Percentiles rank a stretch among this genome's conserved stretches.
phyloP scores from a whole-genome alignment of 164 flowering plant genomes.

The Tetracentron sinense region DNA sequence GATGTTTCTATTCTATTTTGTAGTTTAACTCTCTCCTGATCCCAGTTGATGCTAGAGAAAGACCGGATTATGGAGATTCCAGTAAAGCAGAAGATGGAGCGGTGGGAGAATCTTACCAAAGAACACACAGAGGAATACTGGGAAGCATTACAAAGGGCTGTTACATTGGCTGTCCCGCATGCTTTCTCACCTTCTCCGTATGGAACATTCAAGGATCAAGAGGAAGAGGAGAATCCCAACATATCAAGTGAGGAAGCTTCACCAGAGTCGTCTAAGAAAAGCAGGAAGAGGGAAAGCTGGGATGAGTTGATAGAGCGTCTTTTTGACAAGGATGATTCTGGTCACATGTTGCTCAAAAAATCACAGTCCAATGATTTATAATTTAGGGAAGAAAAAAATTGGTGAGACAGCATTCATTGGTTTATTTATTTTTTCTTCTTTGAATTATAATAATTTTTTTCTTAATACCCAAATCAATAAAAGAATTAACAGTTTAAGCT shows the following conservation, averaged over 20 bases:
- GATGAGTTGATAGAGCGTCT: slow-evolving; percentile 65
- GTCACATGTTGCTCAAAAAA: not conserved
- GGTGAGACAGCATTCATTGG: no score
- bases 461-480: no score
- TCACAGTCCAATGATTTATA: no score
- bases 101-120: slow-evolving; percentile 53
- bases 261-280: slow-evolving; percentile 32
- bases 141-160: slow-evolving; percentile 81
- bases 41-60: slow-evolving; percentile 67
- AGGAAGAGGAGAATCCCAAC: not conserved
- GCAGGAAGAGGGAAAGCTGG: slow-evolving; percentile 50
- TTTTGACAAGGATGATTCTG: slow-evolving; percentile 55
- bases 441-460: no score
- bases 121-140: slow-evolving; percentile 70
- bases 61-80: slow-evolving; percentile 73
- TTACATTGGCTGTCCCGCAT: slow-evolving; percentile 56
- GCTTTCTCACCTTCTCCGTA: slow-evolving; percentile 65
- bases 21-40: not conserved
- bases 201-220: slow-evolving; percentile 60
- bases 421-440: no score
- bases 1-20: no score
- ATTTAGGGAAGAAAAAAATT: no score
- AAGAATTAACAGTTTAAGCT: no score
- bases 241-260: slow-evolving; percentile 30
- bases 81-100: slow-evolving; percentile 66